A percentile compares a stretch with the other conserved stretches of the same genome.
These are phyloP conservation scores for Mallotus nudiflorus DNA, from an alignment of 345 rosid species.

Conservation along the genomic window DNA sequence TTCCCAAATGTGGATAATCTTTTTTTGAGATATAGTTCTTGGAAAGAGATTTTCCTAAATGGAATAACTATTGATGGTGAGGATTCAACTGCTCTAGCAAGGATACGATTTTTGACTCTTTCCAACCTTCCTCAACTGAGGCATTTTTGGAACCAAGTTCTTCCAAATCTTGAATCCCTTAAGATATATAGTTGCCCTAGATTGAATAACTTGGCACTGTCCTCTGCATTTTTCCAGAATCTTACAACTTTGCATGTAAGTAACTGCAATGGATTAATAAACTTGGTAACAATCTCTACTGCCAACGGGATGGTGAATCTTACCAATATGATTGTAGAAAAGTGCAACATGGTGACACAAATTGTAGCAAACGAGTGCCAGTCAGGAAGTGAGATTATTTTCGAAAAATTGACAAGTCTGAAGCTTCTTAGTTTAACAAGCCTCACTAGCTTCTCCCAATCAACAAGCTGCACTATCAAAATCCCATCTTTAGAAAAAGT, in stretches of 20 bases:
- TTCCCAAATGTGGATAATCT: conserved; percentile 15
- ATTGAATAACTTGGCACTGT: conserved; percentile 17
- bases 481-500: conserved; percentile 13
- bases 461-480: background rate
- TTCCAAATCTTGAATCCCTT: conserved; percentile 13
- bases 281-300: too few relatives aligned
- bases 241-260: conserved; percentile 8
- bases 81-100: too few relatives aligned
- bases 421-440: background rate
- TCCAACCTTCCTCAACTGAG: background rate
- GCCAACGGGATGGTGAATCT: too few relatives aligned
- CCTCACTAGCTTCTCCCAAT: conserved; percentile 13
- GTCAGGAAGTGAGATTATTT: too few relatives aligned
- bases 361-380: too few relatives aligned
- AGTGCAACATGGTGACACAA: too few relatives aligned
- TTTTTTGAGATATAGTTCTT: too few relatives aligned
- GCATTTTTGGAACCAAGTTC: conserved; percentile 12
- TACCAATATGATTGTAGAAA: too few relatives aligned
- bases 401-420: too few relatives aligned
- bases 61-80: too few relatives aligned
- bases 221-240: conserved; percentile 13
- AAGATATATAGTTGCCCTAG: background rate
- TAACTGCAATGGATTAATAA: too few relatives aligned
- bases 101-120: background rate
- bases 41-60: too few relatives aligned